Base-by-base conservation (phyloP, 2,329 filamentous ascomycete genomes). In the Endocalyx cinctus region DNA sequence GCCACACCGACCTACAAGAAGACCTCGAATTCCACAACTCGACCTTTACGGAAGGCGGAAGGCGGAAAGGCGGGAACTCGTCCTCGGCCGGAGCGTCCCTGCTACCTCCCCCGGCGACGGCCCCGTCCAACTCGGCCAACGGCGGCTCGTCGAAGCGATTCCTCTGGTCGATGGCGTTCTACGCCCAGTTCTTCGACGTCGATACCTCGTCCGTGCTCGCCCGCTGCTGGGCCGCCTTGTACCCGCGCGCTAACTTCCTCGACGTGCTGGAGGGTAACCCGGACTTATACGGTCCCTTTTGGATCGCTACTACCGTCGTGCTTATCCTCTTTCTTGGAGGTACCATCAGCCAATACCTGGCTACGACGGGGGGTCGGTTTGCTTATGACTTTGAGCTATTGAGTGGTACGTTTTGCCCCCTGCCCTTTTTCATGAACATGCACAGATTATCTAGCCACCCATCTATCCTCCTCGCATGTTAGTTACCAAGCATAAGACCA, bases 11-110 rank as follows among this genome's bases (percentile, higher is more conserved):
- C 63, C 83, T 98, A 16, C 88, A 96, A 71, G 90, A 96, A 63
- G 92, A 97, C 66, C 88, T 98, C 60, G 92, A 97, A 75, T 98
- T 98, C 70, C 92, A 98, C 73, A 85, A 81, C 57, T 96, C 89
- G 46, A 78, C 85, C 69, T 94, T 94, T 63, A 77, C 81, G 52
- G 79, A 79, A 37, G 59, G 64, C 25, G 67, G 72, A 44, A 61
- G 64, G 22, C 67, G 72, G 45, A 72, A 75, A 35, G 78, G 77
- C 50, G 56, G 67, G 38, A 36, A 22, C 18, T 39, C 29, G 66
- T 72, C 33, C 73, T 74, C 47, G 28, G 59, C 64, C 25, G 65
- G 70, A 8, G n/a, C n/a, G n/a, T n/a, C n/a, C 4, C 66, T 81
- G 2, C 78, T 76, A 1, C 66, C 68, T 2, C 77, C 77, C 2